Percentiles rank a stretch among this genome's conserved stretches.
phyloP scores from a whole-genome alignment of 257 asterid species.

The Fraxinus pennsylvanica region DNA sequence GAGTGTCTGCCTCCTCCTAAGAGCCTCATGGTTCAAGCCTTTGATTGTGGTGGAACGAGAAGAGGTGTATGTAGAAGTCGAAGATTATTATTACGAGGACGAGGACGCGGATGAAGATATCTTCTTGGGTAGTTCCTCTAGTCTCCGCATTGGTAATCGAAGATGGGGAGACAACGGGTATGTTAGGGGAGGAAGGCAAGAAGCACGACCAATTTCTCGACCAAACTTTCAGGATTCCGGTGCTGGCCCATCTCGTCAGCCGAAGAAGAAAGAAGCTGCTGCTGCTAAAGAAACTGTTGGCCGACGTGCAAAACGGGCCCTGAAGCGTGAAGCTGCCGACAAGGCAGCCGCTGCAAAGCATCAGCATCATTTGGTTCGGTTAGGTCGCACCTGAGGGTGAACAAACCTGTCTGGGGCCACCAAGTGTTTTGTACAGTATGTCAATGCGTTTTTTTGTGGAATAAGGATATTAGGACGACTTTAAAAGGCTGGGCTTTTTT shows the following conservation, averaged over 20 bases:
- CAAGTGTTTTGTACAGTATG: conserved; percentile 18
- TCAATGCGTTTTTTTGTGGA: conserved; percentile 9
- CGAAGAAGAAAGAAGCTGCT: conserved; percentile 34
- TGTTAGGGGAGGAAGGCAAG: conserved; percentile 81
- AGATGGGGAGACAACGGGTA: conserved; percentile 89
- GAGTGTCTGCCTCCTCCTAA: conserved; percentile 87
- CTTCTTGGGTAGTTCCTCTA: conserved; percentile 49
- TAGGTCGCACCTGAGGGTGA: conserved; percentile 39
- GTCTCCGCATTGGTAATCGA: conserved; percentile 68
- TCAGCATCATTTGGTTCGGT: conserved; percentile 59
- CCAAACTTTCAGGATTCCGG: conserved; percentile 34
- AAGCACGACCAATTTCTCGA: conserved; percentile 60
- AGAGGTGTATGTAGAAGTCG: conserved; percentile 52
- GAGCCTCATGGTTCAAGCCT: conserved; percentile 89
- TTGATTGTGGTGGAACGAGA: conserved; percentile 58
- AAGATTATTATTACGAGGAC: conserved; percentile 45
- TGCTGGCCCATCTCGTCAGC: conserved; percentile 73
- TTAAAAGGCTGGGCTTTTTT: not conserved
- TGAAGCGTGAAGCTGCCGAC: conserved; percentile 80
- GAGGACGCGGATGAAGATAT: conserved; percentile 66
- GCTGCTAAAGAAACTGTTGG: conserved; percentile 52
- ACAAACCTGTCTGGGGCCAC: not conserved
- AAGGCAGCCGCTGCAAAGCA: conserved; percentile 76
- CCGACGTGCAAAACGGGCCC: conserved; percentile 80
- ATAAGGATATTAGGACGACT: not conserved